Evolutionary conservation across 2,329 filamentous ascomycete species (phyloP).

Genomic region (Phyllosticta citrichinensis): DNA sequence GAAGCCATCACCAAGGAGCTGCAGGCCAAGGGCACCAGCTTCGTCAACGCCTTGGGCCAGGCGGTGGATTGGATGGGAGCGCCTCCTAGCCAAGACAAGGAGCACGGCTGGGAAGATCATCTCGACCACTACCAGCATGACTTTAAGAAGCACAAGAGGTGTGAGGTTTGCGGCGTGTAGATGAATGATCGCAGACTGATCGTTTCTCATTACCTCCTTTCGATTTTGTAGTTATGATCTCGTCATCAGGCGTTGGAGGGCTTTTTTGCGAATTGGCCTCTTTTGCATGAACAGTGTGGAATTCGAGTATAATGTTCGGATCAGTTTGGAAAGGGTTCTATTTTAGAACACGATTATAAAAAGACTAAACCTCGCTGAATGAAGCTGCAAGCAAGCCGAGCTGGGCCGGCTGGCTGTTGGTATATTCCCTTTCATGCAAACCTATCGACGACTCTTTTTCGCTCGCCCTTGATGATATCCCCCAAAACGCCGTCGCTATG

Average conservation of each 20-base stretch:
- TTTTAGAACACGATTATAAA: background rate
- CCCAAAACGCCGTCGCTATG: constrained; percentile 11
- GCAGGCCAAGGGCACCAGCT: constrained; percentile 40
- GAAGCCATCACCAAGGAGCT: constrained; percentile 68
- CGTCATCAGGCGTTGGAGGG: too few species aligned
- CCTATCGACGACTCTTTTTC: background rate
- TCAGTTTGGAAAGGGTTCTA: too few species aligned
- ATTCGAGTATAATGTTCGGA: too few species aligned
- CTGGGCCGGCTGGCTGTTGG: background rate
- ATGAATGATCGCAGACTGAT: background rate
- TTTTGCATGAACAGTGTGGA: too few species aligned
- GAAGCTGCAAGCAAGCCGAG: background rate
- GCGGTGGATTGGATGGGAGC: constrained; percentile 34
- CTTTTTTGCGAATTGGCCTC: too few species aligned
- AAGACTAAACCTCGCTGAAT: background rate
- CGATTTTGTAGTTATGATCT: background rate
- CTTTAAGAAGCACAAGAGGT: constrained; percentile 16
- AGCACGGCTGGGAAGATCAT: constrained; percentile 35
- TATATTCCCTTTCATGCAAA: constrained; percentile 6
- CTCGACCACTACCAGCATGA: constrained; percentile 18
- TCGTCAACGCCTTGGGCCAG: constrained; percentile 20
- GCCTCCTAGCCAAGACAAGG: constrained; percentile 19
- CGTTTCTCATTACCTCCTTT: background rate
- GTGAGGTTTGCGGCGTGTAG: constrained; percentile 11
- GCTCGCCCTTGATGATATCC: background rate